Evolutionary conservation across 139 green algal species (phyloP), one percentile per base, ranked within the genome.

Genomic region (Picochlorum sp.): DNA sequence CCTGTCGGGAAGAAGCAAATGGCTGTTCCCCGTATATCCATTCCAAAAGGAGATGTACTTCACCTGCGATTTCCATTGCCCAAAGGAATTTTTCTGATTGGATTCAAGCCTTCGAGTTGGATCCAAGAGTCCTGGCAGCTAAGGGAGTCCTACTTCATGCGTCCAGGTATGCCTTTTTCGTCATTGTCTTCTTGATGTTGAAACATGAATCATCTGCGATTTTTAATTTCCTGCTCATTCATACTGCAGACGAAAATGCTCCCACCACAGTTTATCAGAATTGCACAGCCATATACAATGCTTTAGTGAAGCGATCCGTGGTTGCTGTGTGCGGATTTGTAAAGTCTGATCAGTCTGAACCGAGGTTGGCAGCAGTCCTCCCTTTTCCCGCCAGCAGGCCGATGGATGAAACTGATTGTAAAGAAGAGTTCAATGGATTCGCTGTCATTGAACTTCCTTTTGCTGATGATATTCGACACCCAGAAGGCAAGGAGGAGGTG

Each of bases 381-480:
- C 47, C 47, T 20, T 54, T 54, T 18, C 18, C 47, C 15, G 11
- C 34, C 34, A 41, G 34, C 34, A 41, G 9, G 34, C 34, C 6
- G 4, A 41, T 41, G 34, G 34, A 41, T 11, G 34, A 41, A 10
- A 41, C 8, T 13, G 1, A 41, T 41, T 41, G 8, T 41, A 41
- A 8, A 41, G 8, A 11, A 13, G 47, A 13, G 6, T 54, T 7
- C 16, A 23, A 23, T 23, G 47, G 47, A 23, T 20, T 54, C 6
- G 47, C 47, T 23, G 18, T 54, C 16, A 54, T 54, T 18, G 47
- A 54, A 54, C 15, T 54, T n/a, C 47, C 47, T n/a, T 54, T 23
- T 54, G 16, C 16, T 13, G 47, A 54, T 54, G 47, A 54, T 54
- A 54, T 54, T 54, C 47, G 47, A n/a, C 47, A 54, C 47, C 47